Evolutionary conservation across 1,284 basidiomycete species (phyloP).

Genomic region (Somion occarium): DNA sequence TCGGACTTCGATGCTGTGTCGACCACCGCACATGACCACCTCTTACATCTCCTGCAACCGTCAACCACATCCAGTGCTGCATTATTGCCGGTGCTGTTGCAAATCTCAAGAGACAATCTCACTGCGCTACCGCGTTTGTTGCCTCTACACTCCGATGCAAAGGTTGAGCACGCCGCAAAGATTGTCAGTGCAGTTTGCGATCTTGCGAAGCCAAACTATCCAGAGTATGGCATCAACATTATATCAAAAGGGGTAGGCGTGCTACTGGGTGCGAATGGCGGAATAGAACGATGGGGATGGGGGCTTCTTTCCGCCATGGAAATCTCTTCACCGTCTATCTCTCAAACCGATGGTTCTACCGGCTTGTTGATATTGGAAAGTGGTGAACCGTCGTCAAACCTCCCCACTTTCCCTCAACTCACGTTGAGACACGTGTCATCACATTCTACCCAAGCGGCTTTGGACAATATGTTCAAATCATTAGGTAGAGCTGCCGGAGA

Average conservation of each 20-base stretch:
- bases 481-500: constrained; percentile 72
- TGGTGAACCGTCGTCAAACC: constrained; percentile 32
- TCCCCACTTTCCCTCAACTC: constrained; percentile 53
- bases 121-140: constrained; percentile 74
- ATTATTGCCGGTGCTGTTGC: constrained; percentile 49
- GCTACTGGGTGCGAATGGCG: constrained; percentile 76
- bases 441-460: constrained; percentile 44
- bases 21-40: constrained; percentile 37
- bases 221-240: constrained; percentile 27
- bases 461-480: constrained; percentile 68
- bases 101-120: constrained; percentile 59
- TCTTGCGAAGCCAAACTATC: constrained; percentile 29
- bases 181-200: constrained; percentile 70
- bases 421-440: constrained; percentile 60
- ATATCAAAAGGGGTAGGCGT: constrained; percentile 55
- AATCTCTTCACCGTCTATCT: constrained; percentile 53
- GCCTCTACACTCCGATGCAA: constrained; percentile 61
- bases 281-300: constrained; percentile 89
- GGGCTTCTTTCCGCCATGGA: constrained; percentile 73
- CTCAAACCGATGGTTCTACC: constrained; percentile 39
- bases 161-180: constrained; percentile 61
- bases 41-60: constrained; percentile 42
- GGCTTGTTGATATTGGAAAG: constrained; percentile 59
- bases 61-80: constrained; percentile 36
- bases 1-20: constrained; percentile 54